Percentiles rank a stretch among this genome's conserved stretches.
These are phyloP conservation scores for Neonectria sp. DNA, from an alignment of 2,329 filamentous ascomycete genomes.

Conservation along the genomic window DNA sequence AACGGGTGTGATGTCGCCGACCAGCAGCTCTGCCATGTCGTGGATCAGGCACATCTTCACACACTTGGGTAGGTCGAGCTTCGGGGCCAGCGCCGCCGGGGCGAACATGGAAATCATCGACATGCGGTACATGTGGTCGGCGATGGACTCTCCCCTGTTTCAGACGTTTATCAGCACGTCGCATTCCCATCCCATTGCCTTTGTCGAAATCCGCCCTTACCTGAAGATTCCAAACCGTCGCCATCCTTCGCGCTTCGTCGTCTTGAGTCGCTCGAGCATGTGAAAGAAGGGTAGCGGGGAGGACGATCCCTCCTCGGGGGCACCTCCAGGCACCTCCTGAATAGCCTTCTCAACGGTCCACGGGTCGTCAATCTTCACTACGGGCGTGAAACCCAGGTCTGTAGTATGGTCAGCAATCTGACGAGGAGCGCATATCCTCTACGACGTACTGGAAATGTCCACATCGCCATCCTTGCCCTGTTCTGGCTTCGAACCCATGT, in stretches of 20 bases:
- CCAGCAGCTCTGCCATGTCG: conserved; percentile 96
- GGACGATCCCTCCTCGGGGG: conserved; percentile 71
- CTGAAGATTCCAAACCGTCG: conserved; percentile 83
- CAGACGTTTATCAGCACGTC: conserved; percentile 13
- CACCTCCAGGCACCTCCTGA: conserved; percentile 68
- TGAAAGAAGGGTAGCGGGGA: conserved; percentile 96
- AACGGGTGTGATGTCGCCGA: conserved; percentile 96
- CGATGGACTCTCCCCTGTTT: conserved; percentile 85
- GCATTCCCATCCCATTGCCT: neutral
- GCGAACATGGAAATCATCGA: conserved; percentile 95
- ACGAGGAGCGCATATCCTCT: neutral
- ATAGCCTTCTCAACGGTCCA: conserved; percentile 77
- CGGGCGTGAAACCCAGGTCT: conserved; percentile 55
- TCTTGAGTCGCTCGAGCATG: conserved; percentile 93
- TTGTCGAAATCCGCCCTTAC: conserved; percentile 52
- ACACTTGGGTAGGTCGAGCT: conserved; percentile 85
- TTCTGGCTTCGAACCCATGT: conserved; percentile 50
- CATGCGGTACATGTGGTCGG: conserved; percentile 99
- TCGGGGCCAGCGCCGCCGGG: conserved; percentile 78
- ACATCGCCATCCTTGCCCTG: conserved; percentile 37
- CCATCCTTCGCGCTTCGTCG: conserved; percentile 97
- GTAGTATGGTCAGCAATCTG: conserved; percentile 25
- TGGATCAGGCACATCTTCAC: conserved; percentile 97
- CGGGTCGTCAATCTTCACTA: conserved; percentile 58
- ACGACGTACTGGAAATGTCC: conserved; percentile 45